Percentiles rank a stretch among this genome's conserved stretches.
phyloP scores from a whole-genome alignment of 2,329 filamentous ascomycete genomes.

The Diaporthe capsici region DNA sequence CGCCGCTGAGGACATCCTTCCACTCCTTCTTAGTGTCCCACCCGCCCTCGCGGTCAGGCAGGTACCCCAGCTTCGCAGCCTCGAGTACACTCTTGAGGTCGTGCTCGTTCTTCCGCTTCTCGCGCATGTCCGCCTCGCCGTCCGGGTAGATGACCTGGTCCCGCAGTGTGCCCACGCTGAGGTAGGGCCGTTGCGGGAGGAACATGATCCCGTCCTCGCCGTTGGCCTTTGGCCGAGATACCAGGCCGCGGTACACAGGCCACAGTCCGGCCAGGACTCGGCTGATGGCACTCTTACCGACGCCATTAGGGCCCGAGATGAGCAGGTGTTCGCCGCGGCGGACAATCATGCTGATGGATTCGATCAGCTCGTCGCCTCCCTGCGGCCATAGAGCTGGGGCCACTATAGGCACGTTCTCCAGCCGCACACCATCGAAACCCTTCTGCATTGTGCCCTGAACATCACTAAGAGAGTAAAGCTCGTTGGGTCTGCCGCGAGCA shows the following conservation, averaged over 20 bases:
- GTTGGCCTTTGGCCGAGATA: slow-evolving; percentile 84
- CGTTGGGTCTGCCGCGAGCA: slow-evolving; percentile 75
- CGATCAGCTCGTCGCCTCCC: slow-evolving; percentile 91
- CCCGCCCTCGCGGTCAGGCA: slow-evolving; percentile 92
- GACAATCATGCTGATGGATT: slow-evolving; percentile 90
- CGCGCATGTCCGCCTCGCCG: slow-evolving; percentile 92
- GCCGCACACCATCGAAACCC: slow-evolving; percentile 92
- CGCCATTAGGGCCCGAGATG: slow-evolving; percentile 94
- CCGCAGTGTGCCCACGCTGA: slow-evolving; percentile 90
- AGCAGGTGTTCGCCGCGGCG: slow-evolving; percentile 92
- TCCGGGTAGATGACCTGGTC: slow-evolving; percentile 99
- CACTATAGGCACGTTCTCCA: slow-evolving; percentile 94
- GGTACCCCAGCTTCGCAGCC: slow-evolving; percentile 87
- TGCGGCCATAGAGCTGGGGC: slow-evolving; percentile 90
- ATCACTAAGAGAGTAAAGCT: slow-evolving; percentile 91
- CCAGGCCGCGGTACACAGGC: slow-evolving; percentile 94
- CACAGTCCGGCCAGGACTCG: slow-evolving; percentile 92
- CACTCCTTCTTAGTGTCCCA: slow-evolving; percentile 98
- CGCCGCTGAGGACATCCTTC: slow-evolving; percentile 97
- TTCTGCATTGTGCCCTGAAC: slow-evolving; percentile 94
- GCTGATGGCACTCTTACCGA: slow-evolving; percentile 91
- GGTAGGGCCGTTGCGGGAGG: slow-evolving; percentile 91
- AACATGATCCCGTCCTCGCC: slow-evolving; percentile 98
- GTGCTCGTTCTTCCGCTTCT: slow-evolving; percentile 81
- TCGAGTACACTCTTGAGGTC: slow-evolving; percentile 86